Conservation (phyloP, 257 asterid genomes). For the Haberlea rhodopensis region DNA sequence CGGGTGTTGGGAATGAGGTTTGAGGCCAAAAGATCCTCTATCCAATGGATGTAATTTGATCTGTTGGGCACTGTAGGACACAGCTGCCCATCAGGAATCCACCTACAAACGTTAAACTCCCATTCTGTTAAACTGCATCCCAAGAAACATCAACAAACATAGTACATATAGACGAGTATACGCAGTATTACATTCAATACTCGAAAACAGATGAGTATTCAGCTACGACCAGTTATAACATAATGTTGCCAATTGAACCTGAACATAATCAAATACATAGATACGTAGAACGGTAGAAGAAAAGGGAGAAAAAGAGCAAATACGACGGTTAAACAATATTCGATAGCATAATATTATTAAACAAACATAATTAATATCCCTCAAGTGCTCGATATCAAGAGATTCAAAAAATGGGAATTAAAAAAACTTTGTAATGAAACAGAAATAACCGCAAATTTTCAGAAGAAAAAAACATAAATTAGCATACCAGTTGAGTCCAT, state of each 20-base stretch:
- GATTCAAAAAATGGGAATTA: neutral
- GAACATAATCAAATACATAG: no score
- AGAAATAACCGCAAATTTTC: neutral
- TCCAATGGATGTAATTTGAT: constrained; percentile 93
- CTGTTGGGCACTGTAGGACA: constrained; percentile 96
- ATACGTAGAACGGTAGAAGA: no score
- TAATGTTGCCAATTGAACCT: neutral
- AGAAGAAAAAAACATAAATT: no score
- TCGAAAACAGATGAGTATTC: no score
- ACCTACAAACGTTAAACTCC: constrained; percentile 48
- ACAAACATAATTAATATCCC: no score
- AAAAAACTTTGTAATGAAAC: neutral
- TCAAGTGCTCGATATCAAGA: no score
- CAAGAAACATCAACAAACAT: neutral
- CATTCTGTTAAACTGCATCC: constrained; percentile 9
- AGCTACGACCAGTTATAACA: no score
- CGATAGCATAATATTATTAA: neutral
- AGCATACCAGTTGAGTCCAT: constrained; percentile 58
- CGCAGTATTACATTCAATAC: no score
- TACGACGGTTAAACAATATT: neutral
- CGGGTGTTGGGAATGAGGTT: constrained; percentile 42
- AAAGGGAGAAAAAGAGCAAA: no score
- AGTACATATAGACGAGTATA: neutral
- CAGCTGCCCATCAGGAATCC: constrained; percentile 99
- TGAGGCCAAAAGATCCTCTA: constrained; percentile 75